Conservation (phyloP, 2,329 filamentous ascomycete species). For the Sporothrix protearum region DNA sequence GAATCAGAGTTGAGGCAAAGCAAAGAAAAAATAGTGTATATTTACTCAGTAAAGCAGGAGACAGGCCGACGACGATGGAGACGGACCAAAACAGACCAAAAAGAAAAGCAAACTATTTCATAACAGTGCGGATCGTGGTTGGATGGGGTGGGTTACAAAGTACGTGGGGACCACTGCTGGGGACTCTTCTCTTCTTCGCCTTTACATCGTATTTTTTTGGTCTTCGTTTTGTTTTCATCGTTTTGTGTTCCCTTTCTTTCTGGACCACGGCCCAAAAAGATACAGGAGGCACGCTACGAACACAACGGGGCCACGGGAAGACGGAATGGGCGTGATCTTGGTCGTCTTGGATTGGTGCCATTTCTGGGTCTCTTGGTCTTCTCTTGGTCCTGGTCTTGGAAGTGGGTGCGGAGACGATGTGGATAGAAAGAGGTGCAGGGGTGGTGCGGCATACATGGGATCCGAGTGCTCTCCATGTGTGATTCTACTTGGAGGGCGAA, state of each 20-base stretch:
- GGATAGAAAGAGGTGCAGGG: not conserved
- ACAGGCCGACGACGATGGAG: not conserved
- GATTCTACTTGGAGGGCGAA: no score
- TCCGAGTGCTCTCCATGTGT: no score
- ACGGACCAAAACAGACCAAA: not conserved
- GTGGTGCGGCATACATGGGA: not conserved
- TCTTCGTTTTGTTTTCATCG: not conserved
- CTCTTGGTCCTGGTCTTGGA: not conserved
- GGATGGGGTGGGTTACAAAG: not conserved
- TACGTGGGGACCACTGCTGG: not conserved
- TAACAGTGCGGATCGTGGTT: not conserved
- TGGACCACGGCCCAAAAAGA: not conserved
- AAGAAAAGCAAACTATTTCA: not conserved
- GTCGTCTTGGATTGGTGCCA: not conserved
- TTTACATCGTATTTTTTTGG: not conserved
- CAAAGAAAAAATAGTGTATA: not conserved
- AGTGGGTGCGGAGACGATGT: not conserved
- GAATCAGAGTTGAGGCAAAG: slow-evolving; percentile 16
- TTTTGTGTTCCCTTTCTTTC: not conserved
- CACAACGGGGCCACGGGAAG: slow-evolving; percentile 6
- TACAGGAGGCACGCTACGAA: not conserved
- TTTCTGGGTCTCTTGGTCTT: not conserved
- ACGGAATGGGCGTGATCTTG: not conserved
- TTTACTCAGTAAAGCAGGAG: not conserved
- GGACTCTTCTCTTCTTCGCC: not conserved